Evolutionary conservation across 306 rosid genomes (phyloP).

Genomic region (Trifolium fragiferum): DNA sequence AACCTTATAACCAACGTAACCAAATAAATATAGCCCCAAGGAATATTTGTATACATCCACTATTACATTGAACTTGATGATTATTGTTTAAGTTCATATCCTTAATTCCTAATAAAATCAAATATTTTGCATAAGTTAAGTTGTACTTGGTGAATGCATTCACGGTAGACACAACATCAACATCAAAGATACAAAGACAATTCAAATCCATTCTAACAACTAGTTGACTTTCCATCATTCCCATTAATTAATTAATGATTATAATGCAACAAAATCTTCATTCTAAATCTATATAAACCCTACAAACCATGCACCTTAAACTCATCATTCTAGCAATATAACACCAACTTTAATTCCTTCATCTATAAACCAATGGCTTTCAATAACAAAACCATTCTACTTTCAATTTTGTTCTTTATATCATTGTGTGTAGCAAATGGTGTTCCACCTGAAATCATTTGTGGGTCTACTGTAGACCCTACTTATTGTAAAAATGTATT

Average conservation of each 20-base stretch:
- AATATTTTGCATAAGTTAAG: not conserved
- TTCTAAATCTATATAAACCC: conserved; percentile 41
- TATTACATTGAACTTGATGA: not conserved
- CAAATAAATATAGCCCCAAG: conserved; percentile 7
- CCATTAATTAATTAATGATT: not conserved
- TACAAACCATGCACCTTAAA: conserved; percentile 16
- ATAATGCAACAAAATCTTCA: conserved; percentile 10
- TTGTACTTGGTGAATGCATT: conserved; percentile 23
- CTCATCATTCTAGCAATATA: conserved; percentile 1
- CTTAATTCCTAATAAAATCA: conserved; percentile 4
- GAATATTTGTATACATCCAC: conserved; percentile 12
- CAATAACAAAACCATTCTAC: conserved; percentile 20
- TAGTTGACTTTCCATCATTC: conserved; percentile 36
- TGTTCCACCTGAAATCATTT: conserved; percentile 3
- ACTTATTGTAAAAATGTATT: not conserved
- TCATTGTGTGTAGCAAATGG: conserved; percentile 36
- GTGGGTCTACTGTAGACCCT: not conserved
- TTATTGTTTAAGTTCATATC: not conserved
- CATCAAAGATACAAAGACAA: not conserved
- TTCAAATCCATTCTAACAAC: not conserved
- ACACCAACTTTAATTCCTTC: not conserved
- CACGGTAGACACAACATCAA: conserved; percentile 33
- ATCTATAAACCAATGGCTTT: conserved; percentile 40
- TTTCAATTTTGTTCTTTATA: conserved; percentile 17
- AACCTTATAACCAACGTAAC: not conserved